These are phyloP conservation scores for Chaetoscypha palmicola DNA, from an alignment of 2,329 filamentous ascomycete genomes.

Conservation along the genomic window DNA sequence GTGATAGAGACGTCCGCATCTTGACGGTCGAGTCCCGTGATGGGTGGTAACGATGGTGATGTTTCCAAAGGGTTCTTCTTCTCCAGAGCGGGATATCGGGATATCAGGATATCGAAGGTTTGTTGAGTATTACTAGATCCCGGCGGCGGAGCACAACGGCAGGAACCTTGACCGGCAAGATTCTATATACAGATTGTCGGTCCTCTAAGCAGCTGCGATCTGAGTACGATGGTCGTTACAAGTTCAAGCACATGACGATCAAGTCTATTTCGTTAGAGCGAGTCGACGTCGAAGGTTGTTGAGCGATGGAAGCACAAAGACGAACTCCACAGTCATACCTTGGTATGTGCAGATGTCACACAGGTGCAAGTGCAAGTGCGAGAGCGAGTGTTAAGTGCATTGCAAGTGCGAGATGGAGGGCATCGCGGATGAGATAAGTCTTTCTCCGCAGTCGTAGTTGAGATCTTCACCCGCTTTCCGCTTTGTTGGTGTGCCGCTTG, in stretches of 20 bases:
- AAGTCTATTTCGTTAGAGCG: background rate
- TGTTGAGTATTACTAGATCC: too few relatives aligned
- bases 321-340: background rate
- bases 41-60: background rate
- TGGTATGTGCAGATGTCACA: background rate
- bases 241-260: background rate
- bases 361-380: too few relatives aligned
- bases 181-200: conserved; percentile 5
- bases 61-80: background rate
- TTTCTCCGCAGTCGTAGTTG: background rate
- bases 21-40: conserved; percentile 11
- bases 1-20: conserved; percentile 19
- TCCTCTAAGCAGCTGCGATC: background rate
- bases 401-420: too few relatives aligned
- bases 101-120: background rate
- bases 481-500: background rate
- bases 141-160: background rate
- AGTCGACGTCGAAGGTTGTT: background rate
- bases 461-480: background rate
- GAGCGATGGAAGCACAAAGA: background rate
- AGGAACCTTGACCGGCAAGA: conserved; percentile 24
- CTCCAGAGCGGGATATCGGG: background rate
- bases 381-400: too few relatives aligned
- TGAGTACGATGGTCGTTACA: background rate
- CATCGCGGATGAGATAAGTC: background rate